Conservation (phyloP, 2,329 filamentous ascomycete species). For the Rosellinia necatrix region DNA sequence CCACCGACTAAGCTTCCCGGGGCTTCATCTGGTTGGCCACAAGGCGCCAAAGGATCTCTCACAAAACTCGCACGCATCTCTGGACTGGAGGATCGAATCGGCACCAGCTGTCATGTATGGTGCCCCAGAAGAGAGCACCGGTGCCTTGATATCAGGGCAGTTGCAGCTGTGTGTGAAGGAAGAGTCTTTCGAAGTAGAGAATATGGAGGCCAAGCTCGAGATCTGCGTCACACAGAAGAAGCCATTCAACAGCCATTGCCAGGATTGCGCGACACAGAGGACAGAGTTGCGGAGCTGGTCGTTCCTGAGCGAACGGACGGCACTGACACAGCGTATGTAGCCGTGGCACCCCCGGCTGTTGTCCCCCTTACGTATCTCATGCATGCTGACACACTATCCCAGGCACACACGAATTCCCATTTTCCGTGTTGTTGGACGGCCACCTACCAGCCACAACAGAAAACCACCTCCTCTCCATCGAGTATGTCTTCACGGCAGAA, state of each 20-base stretch:
- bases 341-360: background rate
- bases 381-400: conserved; percentile 39
- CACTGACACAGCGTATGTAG: conserved; percentile 53
- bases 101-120: conserved; percentile 87
- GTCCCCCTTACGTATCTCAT: background rate
- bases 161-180: conserved; percentile 75
- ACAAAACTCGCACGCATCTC: conserved; percentile 46
- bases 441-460: conserved; percentile 84
- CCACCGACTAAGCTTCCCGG: conserved; percentile 45
- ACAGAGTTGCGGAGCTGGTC: conserved; percentile 80
- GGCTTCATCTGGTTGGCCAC: conserved; percentile 49
- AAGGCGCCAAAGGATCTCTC: conserved; percentile 47
- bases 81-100: conserved; percentile 74
- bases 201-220: conserved; percentile 73
- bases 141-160: conserved; percentile 84
- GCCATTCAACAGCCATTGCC: conserved; percentile 79
- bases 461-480: conserved; percentile 71
- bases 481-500: conserved; percentile 77
- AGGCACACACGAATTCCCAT: conserved; percentile 80
- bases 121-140: conserved; percentile 72
- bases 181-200: conserved; percentile 67
- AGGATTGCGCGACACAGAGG: conserved; percentile 71
- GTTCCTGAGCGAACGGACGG: conserved; percentile 65
- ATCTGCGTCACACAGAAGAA: conserved; percentile 77
- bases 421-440: conserved; percentile 84